Base-by-base conservation (phyloP, 257 asterid species). In the Nicotiana paniculata region DNA sequence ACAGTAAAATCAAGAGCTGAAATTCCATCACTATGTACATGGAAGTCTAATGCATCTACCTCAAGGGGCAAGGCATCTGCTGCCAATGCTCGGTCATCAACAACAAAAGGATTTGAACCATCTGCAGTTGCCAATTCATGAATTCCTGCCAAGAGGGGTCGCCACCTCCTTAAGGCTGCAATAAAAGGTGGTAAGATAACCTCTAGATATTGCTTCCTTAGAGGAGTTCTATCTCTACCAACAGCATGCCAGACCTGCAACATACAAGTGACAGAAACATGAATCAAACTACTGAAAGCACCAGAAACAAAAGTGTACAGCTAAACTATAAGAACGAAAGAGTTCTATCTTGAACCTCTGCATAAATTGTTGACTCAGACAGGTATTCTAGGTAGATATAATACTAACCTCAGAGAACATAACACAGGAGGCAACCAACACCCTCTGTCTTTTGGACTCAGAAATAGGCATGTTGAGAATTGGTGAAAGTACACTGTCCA, bases 111-210 rank as follows among this genome's bases (percentile, higher is more conserved):
- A 88, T 96, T 96, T 87, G 89, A 81, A 81, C 97, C 99, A 92
- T 93, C 98, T 83, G 93, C 91, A 75, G 98, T 91, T 28, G 98
- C 91, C 81, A 96, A 94, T 87, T 94, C 98, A 85, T 96, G 97
- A 86, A 94, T 94, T 78, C 99, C 98, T 37, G 98, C 95, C 94
- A 96, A 89, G 81, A 96, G 97, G 83, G 99, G 99, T 51, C 99
- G 92, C 99, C 99, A 96, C 88, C 97, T 91, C 89, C 97, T 93
- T 85, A 96, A 89, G 83, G 95, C 84, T 70, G 99, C 97, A 89
- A 96, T 96, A 88, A 94, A 96, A 70, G 98, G 98, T 82, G 99
- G 99, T 86, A 96, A 81, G 87, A 96, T 93, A 82, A 93, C 89
- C 88, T 96, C 99, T 84, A 96, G 90, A 86, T 96, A 96, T 57